Evolutionary conservation across 108 stramenopile genomes (phyloP), one percentile per base, ranked within the genome.

Genomic region (Skeletonema menzelii): DNA sequence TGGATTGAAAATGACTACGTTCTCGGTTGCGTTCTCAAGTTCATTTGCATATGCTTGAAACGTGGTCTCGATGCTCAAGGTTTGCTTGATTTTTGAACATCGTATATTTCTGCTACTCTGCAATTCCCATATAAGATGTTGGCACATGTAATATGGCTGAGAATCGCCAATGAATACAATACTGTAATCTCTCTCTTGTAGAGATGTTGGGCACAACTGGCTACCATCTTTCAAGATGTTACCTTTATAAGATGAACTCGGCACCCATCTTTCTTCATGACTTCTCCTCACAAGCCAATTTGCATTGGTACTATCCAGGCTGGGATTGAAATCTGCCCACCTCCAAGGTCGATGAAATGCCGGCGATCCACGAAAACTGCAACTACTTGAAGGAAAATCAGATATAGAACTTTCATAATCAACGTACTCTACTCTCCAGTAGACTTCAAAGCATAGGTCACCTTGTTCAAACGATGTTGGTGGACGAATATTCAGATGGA

Each of bases 1-100:
- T 20, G 70, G 70, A 62, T 71, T 71, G 60, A 71, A 71, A 20
- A 71, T 71, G 2, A 71, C 63, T 11, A 73, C 30, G 19, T 64
- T 62, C 47, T 53, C 63, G 3, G 31, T 35, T 46, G 59, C 61
- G 13, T 37, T 32, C 34, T 64, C 32, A 1, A 64, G 19, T 31
- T 19, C 49, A 35, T 53, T 12, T 24, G 72, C 47, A 57, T 73
- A 71, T 5, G 28, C 34, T 8, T 30, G 56, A 31, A 71, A 71
- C 13, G 60, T 53, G 0, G 60, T 61, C 1, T 19, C 14, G 27
- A 55, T 71, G 3, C 60, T 42, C 17, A 71, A 63, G 20, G 70
- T 71, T 34, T 62, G 70, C 26, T 71, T 61, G 44, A 71, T 62
- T 47, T 62, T 42, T 24, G 22, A 28, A 38, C 70, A 71, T 63